Percentiles rank a stretch among this genome's conserved stretches.
These are phyloP conservation scores for Phellopilus nigrolimitatus DNA, from an alignment of 1,284 basidiomycete species.

Conservation along the genomic window DNA sequence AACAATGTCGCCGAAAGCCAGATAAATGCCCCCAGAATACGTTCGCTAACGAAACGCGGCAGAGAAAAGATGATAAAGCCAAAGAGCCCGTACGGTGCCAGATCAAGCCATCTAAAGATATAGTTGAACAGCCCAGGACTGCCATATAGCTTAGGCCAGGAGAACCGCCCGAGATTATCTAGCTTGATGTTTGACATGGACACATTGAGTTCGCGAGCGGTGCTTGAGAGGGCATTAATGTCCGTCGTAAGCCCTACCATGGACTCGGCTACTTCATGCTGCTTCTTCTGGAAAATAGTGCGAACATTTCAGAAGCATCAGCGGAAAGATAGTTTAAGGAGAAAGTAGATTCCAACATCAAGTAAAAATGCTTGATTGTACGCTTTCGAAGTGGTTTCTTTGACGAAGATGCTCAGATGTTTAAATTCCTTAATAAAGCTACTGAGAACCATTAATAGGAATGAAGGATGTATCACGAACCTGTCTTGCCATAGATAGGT, in stretches of 20 bases:
- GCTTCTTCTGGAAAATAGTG: constrained; percentile 3
- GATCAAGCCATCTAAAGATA: background rate
- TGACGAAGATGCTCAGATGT: constrained; percentile 6
- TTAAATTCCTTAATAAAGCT: constrained; percentile 9
- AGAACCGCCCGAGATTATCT: background rate
- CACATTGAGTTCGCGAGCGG: background rate
- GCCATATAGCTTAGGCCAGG: background rate
- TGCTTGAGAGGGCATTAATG: background rate
- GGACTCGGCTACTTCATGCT: constrained; percentile 6
- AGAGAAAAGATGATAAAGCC: constrained; percentile 5
- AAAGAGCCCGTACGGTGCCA: constrained; percentile 3
- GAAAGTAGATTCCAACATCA: constrained; percentile 2
- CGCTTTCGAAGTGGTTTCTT: constrained; percentile 12
- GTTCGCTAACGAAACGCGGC: constrained; percentile 8
- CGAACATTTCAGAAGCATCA: background rate
- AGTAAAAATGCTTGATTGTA: constrained; percentile 9
- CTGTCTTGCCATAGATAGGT: constrained; percentile 4
- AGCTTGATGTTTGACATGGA: background rate
- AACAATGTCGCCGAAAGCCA: background rate
- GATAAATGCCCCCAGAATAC: background rate
- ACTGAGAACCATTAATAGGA: background rate
- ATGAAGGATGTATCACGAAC: background rate
- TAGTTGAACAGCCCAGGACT: background rate
- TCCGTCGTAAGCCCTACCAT: constrained; percentile 2
- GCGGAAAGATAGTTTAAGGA: background rate